Conservation (phyloP, 2,329 filamentous ascomycete species). For the Alternaria alternata region DNA sequence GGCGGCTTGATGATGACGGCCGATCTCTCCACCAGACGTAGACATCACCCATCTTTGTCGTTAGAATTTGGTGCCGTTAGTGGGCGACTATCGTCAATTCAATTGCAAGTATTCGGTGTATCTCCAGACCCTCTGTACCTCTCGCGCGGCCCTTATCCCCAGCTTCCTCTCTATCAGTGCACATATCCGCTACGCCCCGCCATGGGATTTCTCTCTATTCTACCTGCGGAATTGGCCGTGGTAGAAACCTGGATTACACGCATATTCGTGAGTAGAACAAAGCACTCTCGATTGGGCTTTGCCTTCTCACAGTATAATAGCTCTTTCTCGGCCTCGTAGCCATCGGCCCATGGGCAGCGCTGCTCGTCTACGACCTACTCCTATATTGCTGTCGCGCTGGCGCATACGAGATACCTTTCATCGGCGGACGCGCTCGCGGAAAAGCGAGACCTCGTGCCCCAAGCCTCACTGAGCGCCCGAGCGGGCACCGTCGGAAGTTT, state of each 20-base stretch:
- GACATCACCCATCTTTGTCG: conserved; percentile 1
- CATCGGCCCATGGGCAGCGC: conserved; percentile 67
- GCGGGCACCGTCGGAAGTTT: conserved; percentile 57
- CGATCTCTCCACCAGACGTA: conserved; percentile 7
- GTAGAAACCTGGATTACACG: conserved; percentile 70
- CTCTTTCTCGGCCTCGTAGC: conserved; percentile 67
- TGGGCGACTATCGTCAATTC: not conserved
- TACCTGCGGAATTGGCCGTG: conserved; percentile 64
- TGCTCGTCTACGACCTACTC: conserved; percentile 70
- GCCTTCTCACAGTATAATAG: conserved; percentile 52
- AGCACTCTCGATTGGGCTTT: not conserved
- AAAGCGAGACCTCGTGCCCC: conserved; percentile 68
- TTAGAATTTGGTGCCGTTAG: not conserved
- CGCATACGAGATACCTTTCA: conserved; percentile 65
- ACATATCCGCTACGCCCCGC: conserved; percentile 8
- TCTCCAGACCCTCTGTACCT: not conserved
- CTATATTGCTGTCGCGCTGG: conserved; percentile 68
- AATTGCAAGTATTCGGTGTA: not conserved
- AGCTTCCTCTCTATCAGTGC: not conserved
- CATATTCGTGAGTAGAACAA: conserved; percentile 63
- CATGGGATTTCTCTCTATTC: conserved; percentile 72
- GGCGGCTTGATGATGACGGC: conserved; percentile 14
- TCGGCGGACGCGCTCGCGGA: conserved; percentile 69
- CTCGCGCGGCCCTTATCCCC: not conserved
- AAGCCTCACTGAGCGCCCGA: conserved; percentile 66